Evolutionary conservation across 306 rosid genomes (phyloP).

Genomic region (Castanopsis chinensis): DNA sequence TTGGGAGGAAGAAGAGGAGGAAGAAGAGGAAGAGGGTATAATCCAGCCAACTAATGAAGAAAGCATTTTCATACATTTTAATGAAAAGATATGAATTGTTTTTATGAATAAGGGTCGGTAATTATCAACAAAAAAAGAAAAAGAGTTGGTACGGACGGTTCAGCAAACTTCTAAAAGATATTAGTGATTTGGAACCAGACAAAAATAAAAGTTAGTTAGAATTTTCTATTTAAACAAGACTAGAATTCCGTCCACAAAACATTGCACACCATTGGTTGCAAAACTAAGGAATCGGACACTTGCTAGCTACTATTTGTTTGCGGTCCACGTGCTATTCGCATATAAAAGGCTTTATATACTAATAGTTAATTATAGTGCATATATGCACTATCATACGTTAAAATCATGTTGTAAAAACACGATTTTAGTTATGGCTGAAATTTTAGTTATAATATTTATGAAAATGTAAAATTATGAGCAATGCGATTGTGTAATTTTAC

Average conservation of each 20-base stretch:
- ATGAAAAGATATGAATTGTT: background rate
- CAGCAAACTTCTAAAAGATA: background rate
- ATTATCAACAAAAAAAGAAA: background rate
- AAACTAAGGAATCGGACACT: background rate
- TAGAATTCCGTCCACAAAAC: background rate
- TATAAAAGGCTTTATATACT: too few species aligned
- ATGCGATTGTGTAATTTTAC: too few species aligned
- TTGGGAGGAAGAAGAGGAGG: conserved; percentile 17
- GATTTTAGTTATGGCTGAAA: too few species aligned
- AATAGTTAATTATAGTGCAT: too few species aligned
- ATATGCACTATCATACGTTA: too few species aligned
- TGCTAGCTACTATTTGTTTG: too few species aligned
- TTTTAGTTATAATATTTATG: too few species aligned
- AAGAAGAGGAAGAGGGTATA: background rate
- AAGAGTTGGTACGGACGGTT: background rate
- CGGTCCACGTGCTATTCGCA: too few species aligned
- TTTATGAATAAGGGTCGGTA: background rate
- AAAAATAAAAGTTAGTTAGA: background rate
- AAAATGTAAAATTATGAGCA: too few species aligned
- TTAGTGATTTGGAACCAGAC: background rate
- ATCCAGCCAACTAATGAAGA: conserved; percentile 6
- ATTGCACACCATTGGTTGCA: background rate
- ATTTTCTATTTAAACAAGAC: background rate
- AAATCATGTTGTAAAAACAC: too few species aligned
- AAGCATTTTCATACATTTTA: background rate